Evolutionary conservation across 192 early-diverging fungal genomes (phyloP).

Genomic region (Umbelopsis vinacea): DNA sequence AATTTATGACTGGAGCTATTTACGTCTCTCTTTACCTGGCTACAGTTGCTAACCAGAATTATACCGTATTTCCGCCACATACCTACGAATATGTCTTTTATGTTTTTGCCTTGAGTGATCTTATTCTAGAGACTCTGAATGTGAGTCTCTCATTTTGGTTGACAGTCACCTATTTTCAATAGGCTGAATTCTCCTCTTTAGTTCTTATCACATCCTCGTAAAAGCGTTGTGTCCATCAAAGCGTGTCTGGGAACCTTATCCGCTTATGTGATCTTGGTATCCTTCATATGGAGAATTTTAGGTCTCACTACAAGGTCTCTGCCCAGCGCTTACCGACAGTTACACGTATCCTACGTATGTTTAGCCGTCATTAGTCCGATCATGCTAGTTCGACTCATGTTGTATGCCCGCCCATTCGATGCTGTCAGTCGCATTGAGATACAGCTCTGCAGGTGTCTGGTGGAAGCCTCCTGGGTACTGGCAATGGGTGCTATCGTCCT

Average conservation of each 20-base stretch:
- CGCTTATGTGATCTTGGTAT: background rate
- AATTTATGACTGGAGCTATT: constrained; percentile 4
- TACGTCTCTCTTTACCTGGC: constrained; percentile 30
- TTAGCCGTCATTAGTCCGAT: constrained; percentile 17
- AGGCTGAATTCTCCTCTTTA: background rate
- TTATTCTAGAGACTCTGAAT: constrained; percentile 27
- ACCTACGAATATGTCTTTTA: constrained; percentile 36
- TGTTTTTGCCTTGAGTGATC: constrained; percentile 26
- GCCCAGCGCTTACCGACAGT: background rate
- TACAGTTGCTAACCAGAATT: constrained; percentile 22
- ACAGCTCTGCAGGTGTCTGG: constrained; percentile 23
- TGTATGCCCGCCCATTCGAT: constrained; percentile 2
- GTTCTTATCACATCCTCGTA: background rate
- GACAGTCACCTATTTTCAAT: background rate
- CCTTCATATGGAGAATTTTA: constrained; percentile 6
- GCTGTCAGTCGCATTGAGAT: constrained; percentile 4
- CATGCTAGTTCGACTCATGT: background rate
- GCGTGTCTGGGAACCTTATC: background rate
- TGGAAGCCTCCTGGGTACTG: constrained; percentile 25
- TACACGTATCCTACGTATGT: constrained; percentile 5
- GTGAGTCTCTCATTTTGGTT: background rate
- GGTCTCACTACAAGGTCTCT: constrained; percentile 1
- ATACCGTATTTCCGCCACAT: constrained; percentile 6
- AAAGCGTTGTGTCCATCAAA: background rate
- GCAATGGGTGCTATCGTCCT: constrained; percentile 18